Conservation (phyloP, 257 asterid species). For the Nicotiana obtusifolia region DNA sequence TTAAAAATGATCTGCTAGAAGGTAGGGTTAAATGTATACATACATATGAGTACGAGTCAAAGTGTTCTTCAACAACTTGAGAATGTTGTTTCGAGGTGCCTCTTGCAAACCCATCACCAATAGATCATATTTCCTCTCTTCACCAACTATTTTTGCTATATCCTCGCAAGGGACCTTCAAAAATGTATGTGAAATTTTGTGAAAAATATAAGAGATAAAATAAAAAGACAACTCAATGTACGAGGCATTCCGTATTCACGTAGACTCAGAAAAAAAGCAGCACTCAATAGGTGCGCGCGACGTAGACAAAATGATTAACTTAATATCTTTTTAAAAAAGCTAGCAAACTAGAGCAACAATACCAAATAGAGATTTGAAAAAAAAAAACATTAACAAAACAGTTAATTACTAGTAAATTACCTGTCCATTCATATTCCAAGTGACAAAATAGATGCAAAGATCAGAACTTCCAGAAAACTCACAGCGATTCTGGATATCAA, state of each 20-base stretch:
- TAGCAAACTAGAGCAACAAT: no score
- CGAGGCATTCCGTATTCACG: no score
- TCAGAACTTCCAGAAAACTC: conserved; percentile 44
- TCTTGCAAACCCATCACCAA: conserved; percentile 71
- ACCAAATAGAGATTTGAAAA: neutral
- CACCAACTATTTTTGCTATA: conserved; percentile 41
- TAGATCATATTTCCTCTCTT: conserved; percentile 44
- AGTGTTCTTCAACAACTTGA: conserved; percentile 35
- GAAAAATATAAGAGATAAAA: no score
- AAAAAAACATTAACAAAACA: neutral
- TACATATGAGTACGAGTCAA: conserved; percentile 46
- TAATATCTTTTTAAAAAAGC: no score
- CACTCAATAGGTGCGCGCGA: no score
- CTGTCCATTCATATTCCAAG: conserved; percentile 78
- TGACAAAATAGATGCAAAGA: conserved; percentile 52
- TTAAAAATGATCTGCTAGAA: no score
- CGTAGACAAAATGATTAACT: no score
- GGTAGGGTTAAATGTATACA: neutral
- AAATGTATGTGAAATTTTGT: neutral
- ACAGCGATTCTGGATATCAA: conserved; percentile 31
- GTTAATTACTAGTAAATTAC: conserved; percentile 11
- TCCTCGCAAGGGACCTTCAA: conserved; percentile 48
- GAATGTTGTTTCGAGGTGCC: conserved; percentile 41
- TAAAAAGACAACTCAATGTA: no score
- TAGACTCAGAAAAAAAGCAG: no score